phyloP scores from a whole-genome alignment of 768 basidiomycete species.

The Nidularia pulvinata region DNA sequence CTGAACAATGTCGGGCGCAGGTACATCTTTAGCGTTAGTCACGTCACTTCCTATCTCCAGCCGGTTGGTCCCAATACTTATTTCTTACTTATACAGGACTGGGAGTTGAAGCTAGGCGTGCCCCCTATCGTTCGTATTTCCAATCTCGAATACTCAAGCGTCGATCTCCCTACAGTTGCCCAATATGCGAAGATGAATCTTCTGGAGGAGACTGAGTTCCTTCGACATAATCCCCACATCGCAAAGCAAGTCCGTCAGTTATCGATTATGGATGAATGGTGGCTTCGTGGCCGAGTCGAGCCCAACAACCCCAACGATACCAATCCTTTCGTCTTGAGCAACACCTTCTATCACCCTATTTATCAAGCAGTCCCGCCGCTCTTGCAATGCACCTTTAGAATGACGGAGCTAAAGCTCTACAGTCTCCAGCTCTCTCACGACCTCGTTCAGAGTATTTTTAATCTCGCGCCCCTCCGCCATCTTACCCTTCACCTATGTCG shows the following conservation, averaged over 20 bases:
- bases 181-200: slow-evolving; percentile 9
- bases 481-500: slow-evolving; percentile 15
- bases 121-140: slow-evolving; percentile 11
- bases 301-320: slow-evolving; percentile 7
- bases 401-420: slow-evolving; percentile 13
- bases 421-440: slow-evolving; percentile 12
- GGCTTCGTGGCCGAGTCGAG: slow-evolving; percentile 13
- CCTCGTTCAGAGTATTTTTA: slow-evolving; percentile 9
- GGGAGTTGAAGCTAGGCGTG: slow-evolving; percentile 14
- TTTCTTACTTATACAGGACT: slow-evolving; percentile 4
- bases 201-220: slow-evolving; percentile 10
- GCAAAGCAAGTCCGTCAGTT: slow-evolving; percentile 11
- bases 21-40: slow-evolving; percentile 14
- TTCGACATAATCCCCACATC: slow-evolving; percentile 10
- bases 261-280: slow-evolving; percentile 17
- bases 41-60: background rate
- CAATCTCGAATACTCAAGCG: slow-evolving; percentile 12
- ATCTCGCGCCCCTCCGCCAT: slow-evolving; percentile 14
- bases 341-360: slow-evolving; percentile 13
- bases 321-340: slow-evolving; percentile 13
- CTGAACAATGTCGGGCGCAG: slow-evolving; percentile 15
- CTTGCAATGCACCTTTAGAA: slow-evolving; percentile 6
- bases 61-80: background rate
- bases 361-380: slow-evolving; percentile 9
- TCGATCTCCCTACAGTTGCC: slow-evolving; percentile 13